These are phyloP conservation scores for Aspergillus brunneoviolaceus DNA, from an alignment of 2,329 filamentous ascomycete genomes.

Conservation along the genomic window DNA sequence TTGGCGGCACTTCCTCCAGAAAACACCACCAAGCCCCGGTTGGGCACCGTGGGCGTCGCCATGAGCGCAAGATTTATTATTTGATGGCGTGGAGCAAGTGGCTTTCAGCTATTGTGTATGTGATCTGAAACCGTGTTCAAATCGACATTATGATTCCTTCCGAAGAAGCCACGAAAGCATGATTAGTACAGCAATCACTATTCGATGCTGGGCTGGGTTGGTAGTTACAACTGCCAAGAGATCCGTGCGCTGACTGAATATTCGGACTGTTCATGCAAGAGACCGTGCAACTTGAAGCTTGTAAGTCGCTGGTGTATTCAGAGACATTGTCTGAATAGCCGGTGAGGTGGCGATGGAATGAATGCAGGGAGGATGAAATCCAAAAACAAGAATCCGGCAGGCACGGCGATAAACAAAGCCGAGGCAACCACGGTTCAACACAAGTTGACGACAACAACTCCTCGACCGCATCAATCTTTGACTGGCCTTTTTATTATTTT, in stretches of 20 bases:
- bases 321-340: no score
- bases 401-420: not conserved
- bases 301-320: no score
- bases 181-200: not conserved
- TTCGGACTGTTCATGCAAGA: not conserved
- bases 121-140: not conserved
- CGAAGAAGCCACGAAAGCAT: constrained; percentile 6
- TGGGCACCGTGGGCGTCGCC: constrained; percentile 19
- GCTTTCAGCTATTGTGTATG: not conserved
- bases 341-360: not conserved
- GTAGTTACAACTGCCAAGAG: not conserved
- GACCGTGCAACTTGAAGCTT: no score
- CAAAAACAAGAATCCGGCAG: not conserved
- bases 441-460: not conserved
- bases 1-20: constrained; percentile 94
- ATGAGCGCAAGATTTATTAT: not conserved
- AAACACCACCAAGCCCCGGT: constrained; percentile 73
- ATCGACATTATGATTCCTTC: not conserved
- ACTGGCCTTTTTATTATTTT: not conserved
- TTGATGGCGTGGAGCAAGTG: not conserved
- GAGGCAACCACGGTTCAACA: not conserved
- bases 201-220: not conserved
- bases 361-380: not conserved
- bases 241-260: not conserved
- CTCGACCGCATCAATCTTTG: not conserved